Conservation (phyloP, 2,329 filamentous ascomycete species). For the Rhynchosporium graminicola region DNA sequence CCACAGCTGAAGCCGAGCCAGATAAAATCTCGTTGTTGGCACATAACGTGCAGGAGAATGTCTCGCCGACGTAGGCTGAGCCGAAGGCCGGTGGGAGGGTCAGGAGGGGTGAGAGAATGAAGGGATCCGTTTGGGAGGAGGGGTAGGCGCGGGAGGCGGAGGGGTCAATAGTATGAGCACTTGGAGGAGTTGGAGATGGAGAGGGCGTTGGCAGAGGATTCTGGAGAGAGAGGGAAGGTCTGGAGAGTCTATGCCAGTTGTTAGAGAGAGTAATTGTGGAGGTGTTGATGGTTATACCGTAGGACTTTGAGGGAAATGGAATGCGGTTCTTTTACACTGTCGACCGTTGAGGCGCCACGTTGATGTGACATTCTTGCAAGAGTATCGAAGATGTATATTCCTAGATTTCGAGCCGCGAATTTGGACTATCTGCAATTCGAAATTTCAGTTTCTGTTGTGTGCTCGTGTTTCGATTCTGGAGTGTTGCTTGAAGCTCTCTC, state of each 20-base stretch:
- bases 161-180: constrained; percentile 27
- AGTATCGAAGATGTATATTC: constrained; percentile 26
- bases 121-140: constrained; percentile 48
- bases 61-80: constrained; percentile 92
- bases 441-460: not conserved
- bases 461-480: not conserved
- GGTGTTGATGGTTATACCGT: constrained; percentile 47
- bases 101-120: constrained; percentile 63
- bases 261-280: constrained; percentile 15
- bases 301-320: constrained; percentile 77
- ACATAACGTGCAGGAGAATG: constrained; percentile 90
- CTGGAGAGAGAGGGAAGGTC: constrained; percentile 74
- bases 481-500: not conserved
- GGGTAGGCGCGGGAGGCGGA: constrained; percentile 76
- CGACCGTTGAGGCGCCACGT: constrained; percentile 35
- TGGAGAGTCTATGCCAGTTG: constrained; percentile 65
- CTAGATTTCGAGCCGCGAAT: not conserved
- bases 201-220: constrained; percentile 58
- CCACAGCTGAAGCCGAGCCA: constrained; percentile 40
- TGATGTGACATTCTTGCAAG: constrained; percentile 38
- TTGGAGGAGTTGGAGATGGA: constrained; percentile 42
- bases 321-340: constrained; percentile 69
- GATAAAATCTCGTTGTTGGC: constrained; percentile 80
- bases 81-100: constrained; percentile 90
- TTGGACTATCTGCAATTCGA: not conserved